Conservation (phyloP, 768 basidiomycete species). For the Ramaria sp. region DNA sequence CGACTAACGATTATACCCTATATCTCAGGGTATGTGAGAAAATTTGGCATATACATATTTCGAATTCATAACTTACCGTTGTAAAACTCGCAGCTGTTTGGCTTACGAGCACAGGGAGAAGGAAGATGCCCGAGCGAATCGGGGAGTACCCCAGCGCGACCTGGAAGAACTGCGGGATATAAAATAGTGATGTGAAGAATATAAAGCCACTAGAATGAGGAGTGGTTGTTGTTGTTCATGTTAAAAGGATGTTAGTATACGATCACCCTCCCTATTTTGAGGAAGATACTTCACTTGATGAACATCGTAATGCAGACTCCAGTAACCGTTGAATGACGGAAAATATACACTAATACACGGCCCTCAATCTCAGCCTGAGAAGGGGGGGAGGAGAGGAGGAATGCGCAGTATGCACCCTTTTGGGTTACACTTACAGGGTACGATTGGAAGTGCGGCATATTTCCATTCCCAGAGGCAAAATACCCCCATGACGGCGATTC, state of each 20-base stretch:
- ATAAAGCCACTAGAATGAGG: slow-evolving; percentile 42
- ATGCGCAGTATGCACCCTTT: neutral
- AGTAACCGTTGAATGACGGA: slow-evolving; percentile 53
- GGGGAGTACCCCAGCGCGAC: slow-evolving; percentile 55
- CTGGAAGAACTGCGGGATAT: slow-evolving; percentile 70
- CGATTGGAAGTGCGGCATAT: slow-evolving; percentile 55
- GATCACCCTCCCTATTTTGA: too few relatives aligned
- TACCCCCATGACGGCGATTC: slow-evolving; percentile 37
- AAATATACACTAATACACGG: slow-evolving; percentile 68
- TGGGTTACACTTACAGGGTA: slow-evolving; percentile 42
- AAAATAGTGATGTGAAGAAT: slow-evolving; percentile 56
- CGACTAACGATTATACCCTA: slow-evolving; percentile 52
- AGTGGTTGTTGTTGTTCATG: too few relatives aligned
- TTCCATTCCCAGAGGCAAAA: slow-evolving; percentile 72
- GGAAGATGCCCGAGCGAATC: slow-evolving; percentile 50
- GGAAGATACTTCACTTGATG: slow-evolving; percentile 35
- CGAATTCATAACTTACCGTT: too few relatives aligned
- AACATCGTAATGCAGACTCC: slow-evolving; percentile 65
- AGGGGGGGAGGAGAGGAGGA: too few relatives aligned
- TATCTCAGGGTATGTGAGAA: neutral
- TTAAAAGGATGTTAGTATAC: too few relatives aligned
- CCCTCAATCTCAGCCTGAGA: too few relatives aligned
- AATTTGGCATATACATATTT: too few relatives aligned
- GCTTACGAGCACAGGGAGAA: slow-evolving; percentile 62
- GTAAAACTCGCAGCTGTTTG: slow-evolving; percentile 50